Evolutionary conservation across 1,284 basidiomycete genomes (phyloP), one percentile per base, ranked within the genome.

Genomic region (Hemileia vastatrix): DNA sequence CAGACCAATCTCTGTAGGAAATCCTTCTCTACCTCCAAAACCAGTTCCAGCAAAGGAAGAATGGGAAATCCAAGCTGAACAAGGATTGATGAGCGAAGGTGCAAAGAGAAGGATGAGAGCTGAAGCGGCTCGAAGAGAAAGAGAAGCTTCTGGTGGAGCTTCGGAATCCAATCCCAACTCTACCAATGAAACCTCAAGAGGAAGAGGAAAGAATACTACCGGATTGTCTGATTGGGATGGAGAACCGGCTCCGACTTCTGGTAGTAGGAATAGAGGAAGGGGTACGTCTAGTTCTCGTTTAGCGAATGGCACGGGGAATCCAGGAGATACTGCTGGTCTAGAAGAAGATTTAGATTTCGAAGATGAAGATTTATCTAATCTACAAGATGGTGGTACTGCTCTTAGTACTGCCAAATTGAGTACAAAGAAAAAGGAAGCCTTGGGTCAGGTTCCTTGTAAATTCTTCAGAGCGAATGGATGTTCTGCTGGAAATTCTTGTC

Each of bases 361-460:
- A 40, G 36, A 40, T 40, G 36, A 40, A 40, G 15, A 15, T 40
- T 40, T 40, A 40, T 15, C 15, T 40, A 40, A 9, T 40, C 15
- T 40, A 40, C 36, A 40, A 40, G 36, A 40, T 11, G 36, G 36
- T 15, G 71, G 71, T 51, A 73, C 70, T 49, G 70, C 71, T 13
- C 65, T 74, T 0, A 70, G 70, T 43, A 74, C 69, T 49, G 69
- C 72, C 50, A 74, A 75, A 65, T 68, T 75, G 18, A 70, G 67
- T 55, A 66, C 66, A n/a, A 74, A 74, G 66, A 74, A 75, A 65
- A 74, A 73, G 64, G 73, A 75, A 54, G 72, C 72, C 19, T 67
- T 75, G 9, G 70, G 71, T 5, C 73, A 73, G 52, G 73, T 75
- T n/a, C 73, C 73, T n/a, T 75, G 73, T 70, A 75, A 75, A 63